These are phyloP conservation scores for Calonectria leucothoes DNA, from an alignment of 2,329 filamentous ascomycete species.

Conservation along the genomic window DNA sequence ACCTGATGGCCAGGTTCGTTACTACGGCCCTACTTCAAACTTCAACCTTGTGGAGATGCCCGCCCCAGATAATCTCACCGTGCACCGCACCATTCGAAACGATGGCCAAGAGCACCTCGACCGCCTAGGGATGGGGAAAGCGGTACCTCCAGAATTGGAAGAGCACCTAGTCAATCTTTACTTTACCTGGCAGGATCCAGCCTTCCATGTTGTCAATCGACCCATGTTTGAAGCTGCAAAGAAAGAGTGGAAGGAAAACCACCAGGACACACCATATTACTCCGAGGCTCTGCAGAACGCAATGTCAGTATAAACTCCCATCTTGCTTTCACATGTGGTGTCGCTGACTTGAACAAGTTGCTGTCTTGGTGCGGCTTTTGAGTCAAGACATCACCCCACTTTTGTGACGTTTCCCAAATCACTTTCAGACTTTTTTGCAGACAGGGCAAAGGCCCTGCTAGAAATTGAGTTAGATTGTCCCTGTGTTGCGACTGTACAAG, in stretches of 20 bases:
- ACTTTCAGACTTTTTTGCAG: constrained; percentile 43
- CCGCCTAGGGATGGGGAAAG: constrained; percentile 34
- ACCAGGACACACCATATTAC: constrained; percentile 41
- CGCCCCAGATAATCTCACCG: constrained; percentile 32
- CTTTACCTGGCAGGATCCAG: constrained; percentile 37
- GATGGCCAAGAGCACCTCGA: constrained; percentile 41
- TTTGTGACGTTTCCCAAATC: constrained; percentile 50
- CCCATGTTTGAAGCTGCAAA: constrained; percentile 32
- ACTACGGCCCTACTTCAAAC: constrained; percentile 43
- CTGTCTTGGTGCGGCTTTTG: constrained; percentile 55
- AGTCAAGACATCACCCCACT: constrained; percentile 54
- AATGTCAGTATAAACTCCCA: constrained; percentile 32
- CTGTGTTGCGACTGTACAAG: constrained; percentile 40
- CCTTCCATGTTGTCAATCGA: constrained; percentile 39
- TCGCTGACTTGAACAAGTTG: constrained; percentile 44
- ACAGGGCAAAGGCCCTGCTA: constrained; percentile 39
- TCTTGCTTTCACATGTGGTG: background rate
- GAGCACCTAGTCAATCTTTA: constrained; percentile 33
- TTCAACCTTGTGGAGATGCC: constrained; percentile 42
- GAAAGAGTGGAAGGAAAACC: constrained; percentile 26
- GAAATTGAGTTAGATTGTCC: constrained; percentile 43
- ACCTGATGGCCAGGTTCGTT: constrained; percentile 35
- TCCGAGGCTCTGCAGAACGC: constrained; percentile 43
- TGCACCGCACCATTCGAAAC: constrained; percentile 40
- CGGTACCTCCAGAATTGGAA: constrained; percentile 27